A percentile compares a stretch with the other conserved stretches of the same genome.
These are phyloP conservation scores for Colletotrichum kahawae DNA, from an alignment of 2,329 filamentous ascomycete genomes.

Conservation along the genomic window DNA sequence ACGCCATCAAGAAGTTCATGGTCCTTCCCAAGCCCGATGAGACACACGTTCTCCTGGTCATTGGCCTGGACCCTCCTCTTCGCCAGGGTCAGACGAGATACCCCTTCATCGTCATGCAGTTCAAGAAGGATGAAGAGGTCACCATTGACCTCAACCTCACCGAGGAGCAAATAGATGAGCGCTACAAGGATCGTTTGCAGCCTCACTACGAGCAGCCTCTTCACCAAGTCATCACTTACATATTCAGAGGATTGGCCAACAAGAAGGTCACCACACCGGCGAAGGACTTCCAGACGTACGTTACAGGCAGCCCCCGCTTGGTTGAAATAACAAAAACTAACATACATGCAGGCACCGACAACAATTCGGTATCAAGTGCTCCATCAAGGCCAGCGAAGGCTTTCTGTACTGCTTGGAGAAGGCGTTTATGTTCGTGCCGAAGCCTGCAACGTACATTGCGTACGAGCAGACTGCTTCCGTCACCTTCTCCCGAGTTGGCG, in stretches of 20 bases:
- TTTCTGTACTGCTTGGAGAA: constrained; percentile 97
- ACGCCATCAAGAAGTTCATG: constrained; percentile 98
- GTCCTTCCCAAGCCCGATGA: constrained; percentile 98
- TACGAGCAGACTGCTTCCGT: constrained; percentile 92
- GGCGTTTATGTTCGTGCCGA: constrained; percentile 98
- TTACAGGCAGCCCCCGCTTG: background rate
- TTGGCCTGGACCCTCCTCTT: constrained; percentile 92
- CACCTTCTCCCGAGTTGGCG: constrained; percentile 94
- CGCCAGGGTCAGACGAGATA: constrained; percentile 98
- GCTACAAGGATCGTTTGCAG: constrained; percentile 90
- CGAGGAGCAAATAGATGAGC: constrained; percentile 80
- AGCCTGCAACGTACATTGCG: constrained; percentile 95
- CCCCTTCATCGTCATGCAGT: constrained; percentile 98
- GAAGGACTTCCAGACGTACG: constrained; percentile 84
- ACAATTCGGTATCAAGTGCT: constrained; percentile 96
- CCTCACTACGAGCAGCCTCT: constrained; percentile 92
- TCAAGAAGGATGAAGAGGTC: constrained; percentile 97
- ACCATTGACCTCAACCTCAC: constrained; percentile 96
- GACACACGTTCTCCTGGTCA: constrained; percentile 90
- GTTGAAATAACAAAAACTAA: constrained; percentile 27
- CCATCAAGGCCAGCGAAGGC: constrained; percentile 99
- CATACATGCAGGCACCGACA: constrained; percentile 72
- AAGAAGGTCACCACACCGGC: constrained; percentile 96
- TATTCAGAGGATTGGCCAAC: constrained; percentile 91
- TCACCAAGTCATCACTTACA: constrained; percentile 90